phyloP scores from a whole-genome alignment of 768 basidiomycete genomes.

The Phaeotremella fagi region DNA sequence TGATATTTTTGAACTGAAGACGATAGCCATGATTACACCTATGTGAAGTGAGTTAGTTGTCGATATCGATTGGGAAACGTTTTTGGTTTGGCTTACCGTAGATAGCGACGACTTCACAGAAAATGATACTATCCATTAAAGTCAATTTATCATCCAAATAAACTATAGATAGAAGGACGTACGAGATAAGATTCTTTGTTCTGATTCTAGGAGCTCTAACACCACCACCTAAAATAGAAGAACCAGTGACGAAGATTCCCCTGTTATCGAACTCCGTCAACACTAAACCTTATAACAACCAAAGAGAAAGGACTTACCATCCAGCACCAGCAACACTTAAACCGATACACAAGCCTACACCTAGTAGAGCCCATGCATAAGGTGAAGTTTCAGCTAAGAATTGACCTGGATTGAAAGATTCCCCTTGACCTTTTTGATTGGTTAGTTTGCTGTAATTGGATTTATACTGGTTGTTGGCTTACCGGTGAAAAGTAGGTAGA shows the following conservation, averaged over 20 bases:
- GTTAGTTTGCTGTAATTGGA: constrained; percentile 8
- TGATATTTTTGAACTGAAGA: constrained; percentile 78
- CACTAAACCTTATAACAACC: neutral
- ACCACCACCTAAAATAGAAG: constrained; percentile 95
- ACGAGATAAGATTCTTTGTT: constrained; percentile 98
- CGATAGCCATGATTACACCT: constrained; percentile 79
- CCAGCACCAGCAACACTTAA: constrained; percentile 90
- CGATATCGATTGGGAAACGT: constrained; percentile 45
- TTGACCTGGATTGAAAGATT: constrained; percentile 87
- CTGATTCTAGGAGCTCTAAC: constrained; percentile 87
- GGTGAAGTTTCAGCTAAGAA: constrained; percentile 93
- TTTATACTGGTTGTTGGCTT: constrained; percentile 23
- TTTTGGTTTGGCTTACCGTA: constrained; percentile 55
- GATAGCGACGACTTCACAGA: constrained; percentile 98
- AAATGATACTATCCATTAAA: constrained; percentile 70
- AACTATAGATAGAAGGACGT: constrained; percentile 19
- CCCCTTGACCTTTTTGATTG: constrained; percentile 64
- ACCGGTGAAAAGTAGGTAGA: constrained; percentile 91
- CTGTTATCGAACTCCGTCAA: constrained; percentile 50
- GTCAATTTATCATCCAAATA: neutral
- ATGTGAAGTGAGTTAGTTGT: constrained; percentile 47
- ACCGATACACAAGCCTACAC: constrained; percentile 88
- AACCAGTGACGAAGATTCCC: constrained; percentile 95
- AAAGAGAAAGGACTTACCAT: constrained; percentile 59
- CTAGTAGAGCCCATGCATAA: constrained; percentile 84